Conservation (phyloP, 2,329 filamentous ascomycete species). For the Aspergillus pseudoviridinutans region DNA sequence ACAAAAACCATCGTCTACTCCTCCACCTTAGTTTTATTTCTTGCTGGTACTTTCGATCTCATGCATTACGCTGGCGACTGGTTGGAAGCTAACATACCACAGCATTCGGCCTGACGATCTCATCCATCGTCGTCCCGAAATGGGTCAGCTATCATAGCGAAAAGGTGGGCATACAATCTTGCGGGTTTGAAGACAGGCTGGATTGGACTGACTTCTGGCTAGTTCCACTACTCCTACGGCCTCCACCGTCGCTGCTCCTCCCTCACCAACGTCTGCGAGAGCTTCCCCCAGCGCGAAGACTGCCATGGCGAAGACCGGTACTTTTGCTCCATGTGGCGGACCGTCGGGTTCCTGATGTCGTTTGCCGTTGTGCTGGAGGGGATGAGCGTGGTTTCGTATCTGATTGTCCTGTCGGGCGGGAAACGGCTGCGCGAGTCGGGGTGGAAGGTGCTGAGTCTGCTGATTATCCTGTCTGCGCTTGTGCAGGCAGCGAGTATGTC, state of each 20-base stretch:
- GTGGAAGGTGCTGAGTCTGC: conserved; percentile 69
- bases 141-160: conserved; percentile 47
- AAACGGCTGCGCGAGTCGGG: conserved; percentile 75
- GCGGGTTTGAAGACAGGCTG: neutral
- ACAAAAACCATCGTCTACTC: conserved; percentile 48
- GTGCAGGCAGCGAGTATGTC: conserved; percentile 74
- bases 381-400: conserved; percentile 73
- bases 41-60: conserved; percentile 36
- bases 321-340: conserved; percentile 92
- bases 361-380: conserved; percentile 79
- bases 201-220: conserved; percentile 22
- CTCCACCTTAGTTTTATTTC: conserved; percentile 41
- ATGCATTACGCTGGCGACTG: neutral
- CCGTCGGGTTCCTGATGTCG: conserved; percentile 80
- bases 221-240: conserved; percentile 65
- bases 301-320: conserved; percentile 64
- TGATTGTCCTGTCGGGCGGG: conserved; percentile 72
- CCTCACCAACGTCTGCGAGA: conserved; percentile 50
- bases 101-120: conserved; percentile 45
- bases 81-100: neutral
- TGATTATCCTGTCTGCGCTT: conserved; percentile 63
- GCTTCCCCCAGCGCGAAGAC: conserved; percentile 65
- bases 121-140: conserved; percentile 44
- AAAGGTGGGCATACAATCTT: conserved; percentile 28
- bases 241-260: conserved; percentile 78